phyloP scores from a whole-genome alignment of 306 rosid species.

The Inga oerstediana region DNA sequence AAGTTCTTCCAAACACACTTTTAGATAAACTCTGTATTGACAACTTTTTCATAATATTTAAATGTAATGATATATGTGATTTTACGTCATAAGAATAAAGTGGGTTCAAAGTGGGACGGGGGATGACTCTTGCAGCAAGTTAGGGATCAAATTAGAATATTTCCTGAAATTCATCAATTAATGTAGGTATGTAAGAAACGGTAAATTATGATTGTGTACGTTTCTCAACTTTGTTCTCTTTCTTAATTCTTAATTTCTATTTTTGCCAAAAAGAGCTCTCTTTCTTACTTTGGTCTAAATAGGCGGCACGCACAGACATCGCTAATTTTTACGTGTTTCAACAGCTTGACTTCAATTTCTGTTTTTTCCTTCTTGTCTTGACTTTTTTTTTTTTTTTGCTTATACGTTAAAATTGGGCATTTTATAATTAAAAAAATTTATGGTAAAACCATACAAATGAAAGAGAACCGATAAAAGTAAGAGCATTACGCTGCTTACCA shows the following conservation, averaged over 20 bases:
- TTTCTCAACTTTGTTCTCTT: not conserved
- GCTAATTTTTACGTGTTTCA: not conserved
- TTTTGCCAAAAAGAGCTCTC: not conserved
- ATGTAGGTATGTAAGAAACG: no score
- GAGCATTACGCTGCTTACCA: no score
- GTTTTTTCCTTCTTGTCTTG: not conserved
- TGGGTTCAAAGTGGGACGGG: not conserved
- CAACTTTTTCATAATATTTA: no score
- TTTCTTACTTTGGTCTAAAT: not conserved
- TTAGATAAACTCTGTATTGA: no score
- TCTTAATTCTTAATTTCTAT: no score
- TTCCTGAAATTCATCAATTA: not conserved
- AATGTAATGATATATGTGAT: not conserved
- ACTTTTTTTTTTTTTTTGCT: not conserved
- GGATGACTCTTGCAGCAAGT: not conserved
- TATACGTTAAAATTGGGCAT: not conserved
- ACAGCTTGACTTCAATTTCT: not conserved
- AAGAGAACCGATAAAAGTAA: no score
- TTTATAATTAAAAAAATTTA: no score
- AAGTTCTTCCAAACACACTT: no score
- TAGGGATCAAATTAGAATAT: not conserved
- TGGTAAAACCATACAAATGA: no score
- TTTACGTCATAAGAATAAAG: not conserved
- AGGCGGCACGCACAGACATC: not conserved
- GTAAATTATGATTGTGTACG: no score